Evolutionary conservation across 306 rosid species (phyloP), one percentile per base, ranked within the genome.

Genomic region (Vigna mungo): DNA sequence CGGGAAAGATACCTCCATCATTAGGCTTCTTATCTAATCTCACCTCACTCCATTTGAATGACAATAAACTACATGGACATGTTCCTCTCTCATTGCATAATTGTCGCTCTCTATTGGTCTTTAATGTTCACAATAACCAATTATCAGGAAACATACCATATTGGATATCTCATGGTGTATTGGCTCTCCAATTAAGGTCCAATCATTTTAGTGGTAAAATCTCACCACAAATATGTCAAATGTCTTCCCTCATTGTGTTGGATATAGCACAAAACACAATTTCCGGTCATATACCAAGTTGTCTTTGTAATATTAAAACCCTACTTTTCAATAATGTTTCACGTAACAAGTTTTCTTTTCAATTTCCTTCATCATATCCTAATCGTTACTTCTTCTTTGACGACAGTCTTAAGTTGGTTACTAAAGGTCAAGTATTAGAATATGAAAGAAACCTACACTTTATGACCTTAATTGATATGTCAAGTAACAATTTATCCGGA

Each of bases 301-400:
- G 71, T n/a, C 11, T 66, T 5, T 5, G 4, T 43, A 66, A 66
- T 23, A 66, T 66, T 11, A 43, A 53, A 43, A 0, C 54, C 52
- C 21, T 66, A 6, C 2, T 67, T 67, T 67, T 27, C 72, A 43
- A 67, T 15, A 20, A 6, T 20, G 36, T 17, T 44, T n/a, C 69
- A 7, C 11, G 0, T 0, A 0, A 14, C 52, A 47, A 14, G 0
- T 2, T 47, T 14, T 13, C 52, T 4, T 47, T 14, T 47, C 1
- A 0, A 17, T 47, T 47, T 14, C 17, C 17, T 47, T 2, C 2
- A 1, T 0, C 25, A 23, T 1, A 0, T 47, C 0, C 0, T 47
- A 0, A 0, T 4, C 6, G 5, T 46, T 0, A 13, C 51, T 13
- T 2, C 6, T 0, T 4, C 16, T 0, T 0, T 1, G 16, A 46